A percentile compares a stretch with the other conserved stretches of the same genome.
phyloP scores from a whole-genome alignment of 768 basidiomycete genomes.

The Imleria badia region DNA sequence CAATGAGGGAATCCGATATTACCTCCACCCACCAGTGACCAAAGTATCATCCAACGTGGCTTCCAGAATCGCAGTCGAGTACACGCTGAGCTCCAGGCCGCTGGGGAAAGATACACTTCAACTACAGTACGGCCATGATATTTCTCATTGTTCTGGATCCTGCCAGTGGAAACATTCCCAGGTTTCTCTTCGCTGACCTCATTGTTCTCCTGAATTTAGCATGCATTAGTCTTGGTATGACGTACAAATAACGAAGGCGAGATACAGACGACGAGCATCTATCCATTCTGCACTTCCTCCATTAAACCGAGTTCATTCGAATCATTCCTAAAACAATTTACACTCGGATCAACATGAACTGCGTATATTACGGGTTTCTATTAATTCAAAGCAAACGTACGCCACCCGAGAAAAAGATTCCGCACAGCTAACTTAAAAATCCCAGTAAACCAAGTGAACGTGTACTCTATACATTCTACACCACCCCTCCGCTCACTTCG shows the following conservation, averaged over 20 bases:
- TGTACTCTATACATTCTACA: not conserved
- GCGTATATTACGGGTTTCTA: constrained; percentile 14
- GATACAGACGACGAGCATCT: constrained; percentile 1
- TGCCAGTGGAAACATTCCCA: constrained; percentile 4
- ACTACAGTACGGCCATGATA: too few relatives aligned
- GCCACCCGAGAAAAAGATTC: not conserved
- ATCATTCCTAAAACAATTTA: constrained; percentile 20
- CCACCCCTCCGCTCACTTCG: not conserved
- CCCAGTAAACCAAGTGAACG: not conserved
- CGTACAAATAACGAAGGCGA: constrained; percentile 26
- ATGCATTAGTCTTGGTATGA: constrained; percentile 18
- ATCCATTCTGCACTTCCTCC: constrained; percentile 16
- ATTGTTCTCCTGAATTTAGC: constrained; percentile 26
- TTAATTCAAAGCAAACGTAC: constrained; percentile 1
- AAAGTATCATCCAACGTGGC: not conserved
- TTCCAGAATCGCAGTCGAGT: not conserved
- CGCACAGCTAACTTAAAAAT: not conserved
- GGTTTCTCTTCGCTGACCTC: constrained; percentile 18
- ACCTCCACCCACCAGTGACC: not conserved
- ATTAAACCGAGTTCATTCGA: constrained; percentile 13
- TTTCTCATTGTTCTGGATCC: not conserved
- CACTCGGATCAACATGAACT: constrained; percentile 22
- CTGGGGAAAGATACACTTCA: not conserved
- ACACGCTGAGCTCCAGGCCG: not conserved
- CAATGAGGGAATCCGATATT: not conserved